Conservation (phyloP, 2,329 filamentous ascomycete species). For the Graphilbum fragrans region DNA sequence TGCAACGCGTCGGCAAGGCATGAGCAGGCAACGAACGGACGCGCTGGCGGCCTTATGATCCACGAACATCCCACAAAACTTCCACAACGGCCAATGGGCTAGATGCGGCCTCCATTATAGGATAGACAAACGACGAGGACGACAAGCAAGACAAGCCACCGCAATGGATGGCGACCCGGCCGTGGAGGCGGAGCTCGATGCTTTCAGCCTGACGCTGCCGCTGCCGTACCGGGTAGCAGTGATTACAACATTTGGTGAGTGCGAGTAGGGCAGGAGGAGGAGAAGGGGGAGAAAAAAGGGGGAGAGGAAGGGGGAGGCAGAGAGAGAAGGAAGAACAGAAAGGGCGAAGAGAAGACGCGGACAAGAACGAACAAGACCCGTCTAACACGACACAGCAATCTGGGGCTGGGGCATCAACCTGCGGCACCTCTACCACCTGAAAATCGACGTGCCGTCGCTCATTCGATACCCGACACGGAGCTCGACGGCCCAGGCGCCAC, state of each 20-base stretch:
- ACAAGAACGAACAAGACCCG: background rate
- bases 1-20: too few species aligned
- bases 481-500: constrained; percentile 56
- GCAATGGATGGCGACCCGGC: constrained; percentile 62
- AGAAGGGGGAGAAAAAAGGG: background rate
- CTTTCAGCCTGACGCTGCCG: constrained; percentile 76
- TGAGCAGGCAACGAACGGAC: too few species aligned
- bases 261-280: background rate
- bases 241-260: constrained; percentile 69
- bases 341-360: background rate
- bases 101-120: too few species aligned
- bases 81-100: too few species aligned
- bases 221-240: constrained; percentile 82
- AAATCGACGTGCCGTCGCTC: constrained; percentile 78
- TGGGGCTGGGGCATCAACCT: constrained; percentile 95
- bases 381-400: constrained; percentile 5
- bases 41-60: too few species aligned
- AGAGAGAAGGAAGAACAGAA: background rate
- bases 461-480: constrained; percentile 74
- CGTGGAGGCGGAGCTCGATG: constrained; percentile 62
- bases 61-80: too few species aligned
- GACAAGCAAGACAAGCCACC: background rate
- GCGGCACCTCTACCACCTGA: constrained; percentile 66
- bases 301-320: background rate
- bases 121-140: too few species aligned